phyloP scores from a whole-genome alignment of 352 stramenopile genomes.

The Phytopythium ostracodes region DNA sequence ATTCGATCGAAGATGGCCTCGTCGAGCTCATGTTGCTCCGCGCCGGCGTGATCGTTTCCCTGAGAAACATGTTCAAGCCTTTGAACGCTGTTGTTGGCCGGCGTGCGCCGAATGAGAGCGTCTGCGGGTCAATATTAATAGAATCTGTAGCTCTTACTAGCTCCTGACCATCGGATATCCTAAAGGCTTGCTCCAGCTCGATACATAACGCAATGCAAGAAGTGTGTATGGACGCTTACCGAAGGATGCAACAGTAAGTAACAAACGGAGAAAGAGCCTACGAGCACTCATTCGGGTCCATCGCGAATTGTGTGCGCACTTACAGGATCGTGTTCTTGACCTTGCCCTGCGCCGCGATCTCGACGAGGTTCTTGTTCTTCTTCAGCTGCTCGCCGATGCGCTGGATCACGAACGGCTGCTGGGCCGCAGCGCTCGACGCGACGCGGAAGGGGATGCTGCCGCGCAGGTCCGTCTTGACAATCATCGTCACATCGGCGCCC shows the following conservation, averaged over 20 bases:
- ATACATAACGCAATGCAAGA: neutral
- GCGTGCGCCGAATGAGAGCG: too few relatives aligned
- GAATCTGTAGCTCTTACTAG: too few relatives aligned
- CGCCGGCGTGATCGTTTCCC: too few relatives aligned
- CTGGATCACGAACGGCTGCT: constrained; percentile 64
- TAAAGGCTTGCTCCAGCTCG: neutral
- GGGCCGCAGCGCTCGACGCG: constrained; percentile 47
- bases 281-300: neutral
- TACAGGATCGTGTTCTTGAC: constrained; percentile 43
- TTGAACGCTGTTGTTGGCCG: too few relatives aligned
- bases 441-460: constrained; percentile 63
- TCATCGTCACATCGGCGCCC: constrained; percentile 52
- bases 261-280: neutral
- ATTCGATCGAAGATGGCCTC: too few relatives aligned
- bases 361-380: constrained; percentile 34
- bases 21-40: too few relatives aligned
- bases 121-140: too few relatives aligned
- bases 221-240: neutral
- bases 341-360: constrained; percentile 30
- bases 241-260: neutral
- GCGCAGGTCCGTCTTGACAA: constrained; percentile 71
- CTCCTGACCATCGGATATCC: neutral
- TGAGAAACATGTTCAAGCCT: too few relatives aligned
- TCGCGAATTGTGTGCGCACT: neutral
- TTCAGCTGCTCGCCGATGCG: constrained; percentile 52